These are phyloP conservation scores for Agastache rugosa DNA, from an alignment of 257 asterid genomes.

Conservation along the genomic window DNA sequence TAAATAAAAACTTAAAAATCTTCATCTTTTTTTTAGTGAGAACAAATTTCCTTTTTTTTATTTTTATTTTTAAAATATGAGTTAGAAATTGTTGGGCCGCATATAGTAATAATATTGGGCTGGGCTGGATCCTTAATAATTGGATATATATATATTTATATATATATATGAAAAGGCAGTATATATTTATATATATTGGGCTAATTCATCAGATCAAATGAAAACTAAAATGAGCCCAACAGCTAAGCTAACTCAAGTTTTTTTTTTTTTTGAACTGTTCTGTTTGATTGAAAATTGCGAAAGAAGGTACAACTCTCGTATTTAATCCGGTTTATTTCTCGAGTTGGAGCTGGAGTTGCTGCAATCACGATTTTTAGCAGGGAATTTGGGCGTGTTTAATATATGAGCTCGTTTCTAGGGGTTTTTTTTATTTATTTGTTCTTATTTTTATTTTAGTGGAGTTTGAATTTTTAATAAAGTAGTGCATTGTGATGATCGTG, in stretches of 20 bases:
- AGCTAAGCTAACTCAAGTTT: not conserved
- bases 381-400: not conserved
- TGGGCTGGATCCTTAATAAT: not conserved
- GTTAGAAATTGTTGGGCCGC: not conserved
- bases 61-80: too few species aligned
- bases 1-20: too few species aligned
- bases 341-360: not conserved
- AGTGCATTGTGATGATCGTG: slow-evolving; percentile 5
- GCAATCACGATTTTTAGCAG: not conserved
- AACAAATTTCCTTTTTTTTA: too few species aligned
- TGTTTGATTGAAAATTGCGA: not conserved
- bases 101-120: not conserved
- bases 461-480: not conserved
- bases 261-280: too few species aligned
- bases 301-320: not conserved
- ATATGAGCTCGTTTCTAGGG: too few species aligned
- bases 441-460: not conserved
- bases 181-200: too few species aligned
- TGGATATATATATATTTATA: too few species aligned
- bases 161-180: too few species aligned
- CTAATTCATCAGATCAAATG: not conserved
- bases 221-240: not conserved
- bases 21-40: not conserved
- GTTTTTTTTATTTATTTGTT: too few species aligned
- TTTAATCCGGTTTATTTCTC: not conserved